Base-by-base conservation (phyloP, 345 rosid species). In the Melastoma malabathricum region DNA sequence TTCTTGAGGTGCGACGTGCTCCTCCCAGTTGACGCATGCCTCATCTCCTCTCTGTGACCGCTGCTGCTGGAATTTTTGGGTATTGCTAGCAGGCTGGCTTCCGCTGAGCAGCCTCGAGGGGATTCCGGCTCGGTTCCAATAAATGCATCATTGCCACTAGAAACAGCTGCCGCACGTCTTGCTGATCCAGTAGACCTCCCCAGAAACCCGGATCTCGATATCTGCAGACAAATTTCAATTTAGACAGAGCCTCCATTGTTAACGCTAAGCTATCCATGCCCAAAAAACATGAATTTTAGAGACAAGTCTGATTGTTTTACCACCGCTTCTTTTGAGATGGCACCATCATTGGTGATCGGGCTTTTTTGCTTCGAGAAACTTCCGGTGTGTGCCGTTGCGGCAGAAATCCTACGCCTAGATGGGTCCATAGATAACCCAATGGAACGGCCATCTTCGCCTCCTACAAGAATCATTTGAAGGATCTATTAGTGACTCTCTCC, bases 391-490 rank as follows among this genome's bases (percentile, higher is more conserved):
- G 75, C 57, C 29, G 76, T 58, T 47, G 80, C 79, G 18, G 87
- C 93, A 23, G 96, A 82, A 53, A 70, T 48, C 66, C 97, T 79
- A 67, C 77, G 69, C 57, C 88, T 58, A 43, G 95, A 68, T 34
- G 83, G 71, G 70, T 86, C 96, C 74, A 75, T 75, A 12, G 81
- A 60, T 44, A 78, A 68, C 60, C 74, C 65, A 22, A 59, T 56
- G 7, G 67, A 70, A 29, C 78, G 68, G 14, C 68, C 67, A 7
- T 82, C 89, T 46, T 77, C 79, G 46, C 77, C 95, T 4, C 81
- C 98, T 92, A 68, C 34, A 48, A 56, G 15, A 48, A 50, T 48
- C 18, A 34, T 5, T 34, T 9, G 41, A 34, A 34, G 41, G 41
- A 34, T 7, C 12, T 34, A 34, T 22, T 34, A 34, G 41, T 8